phyloP scores from a whole-genome alignment of 2,329 filamentous ascomycete species.

The Fusarium sp. region DNA sequence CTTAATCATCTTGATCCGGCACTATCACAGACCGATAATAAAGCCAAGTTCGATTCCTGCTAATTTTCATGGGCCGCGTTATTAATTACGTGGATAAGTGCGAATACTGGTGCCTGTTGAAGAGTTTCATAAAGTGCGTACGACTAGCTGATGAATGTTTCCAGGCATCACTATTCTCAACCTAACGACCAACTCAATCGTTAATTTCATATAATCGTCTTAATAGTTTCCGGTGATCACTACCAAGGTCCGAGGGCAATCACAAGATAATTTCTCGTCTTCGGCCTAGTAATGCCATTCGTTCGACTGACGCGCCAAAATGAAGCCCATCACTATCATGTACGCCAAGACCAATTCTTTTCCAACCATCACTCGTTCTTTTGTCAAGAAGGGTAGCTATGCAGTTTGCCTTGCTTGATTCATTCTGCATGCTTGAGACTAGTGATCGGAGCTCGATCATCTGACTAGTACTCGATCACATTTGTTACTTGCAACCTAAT shows the following conservation, averaged over 20 bases:
- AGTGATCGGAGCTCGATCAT: not conserved
- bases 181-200: not conserved
- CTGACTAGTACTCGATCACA: slow-evolving; percentile 21
- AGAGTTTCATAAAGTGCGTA: not conserved
- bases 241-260: not conserved
- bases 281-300: slow-evolving; percentile 2
- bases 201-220: not conserved
- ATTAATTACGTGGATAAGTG: slow-evolving; percentile 12
- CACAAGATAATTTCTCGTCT: not conserved
- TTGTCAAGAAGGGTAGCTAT: not conserved
- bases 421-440: not conserved
- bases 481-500: not conserved
- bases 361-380: slow-evolving; percentile 5
- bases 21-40: not conserved
- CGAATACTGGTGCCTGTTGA: slow-evolving; percentile 20
- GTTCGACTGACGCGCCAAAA: slow-evolving; percentile 11
- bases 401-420: not conserved
- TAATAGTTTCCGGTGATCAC: not conserved
- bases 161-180: slow-evolving; percentile 17
- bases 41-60: not conserved
- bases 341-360: slow-evolving; percentile 1
- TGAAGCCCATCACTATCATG: slow-evolving; percentile 5
- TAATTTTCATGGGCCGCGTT: slow-evolving; percentile 14
- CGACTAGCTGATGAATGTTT: slow-evolving; percentile 22
- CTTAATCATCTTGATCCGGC: not conserved